Conservation (phyloP, 768 basidiomycete genomes). For the Xanthoconium purpureum region DNA sequence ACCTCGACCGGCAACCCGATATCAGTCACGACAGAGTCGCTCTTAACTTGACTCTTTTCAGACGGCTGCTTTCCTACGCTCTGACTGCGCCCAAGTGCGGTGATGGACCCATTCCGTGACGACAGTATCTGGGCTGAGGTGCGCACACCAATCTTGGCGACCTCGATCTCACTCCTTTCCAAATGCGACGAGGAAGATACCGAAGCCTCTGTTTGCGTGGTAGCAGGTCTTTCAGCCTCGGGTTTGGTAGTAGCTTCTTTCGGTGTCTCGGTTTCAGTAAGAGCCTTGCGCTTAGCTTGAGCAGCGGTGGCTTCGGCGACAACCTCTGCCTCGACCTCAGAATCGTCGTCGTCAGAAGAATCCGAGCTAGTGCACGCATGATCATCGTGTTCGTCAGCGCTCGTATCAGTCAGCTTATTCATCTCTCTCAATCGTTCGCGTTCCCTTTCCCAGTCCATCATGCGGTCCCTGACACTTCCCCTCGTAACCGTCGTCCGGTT, state of each 20-base stretch:
- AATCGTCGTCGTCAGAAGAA: slow-evolving; percentile 29
- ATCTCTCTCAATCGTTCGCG: slow-evolving; percentile 68
- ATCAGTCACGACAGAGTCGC: slow-evolving; percentile 13
- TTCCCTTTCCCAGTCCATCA: slow-evolving; percentile 76
- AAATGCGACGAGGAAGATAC: slow-evolving; percentile 21
- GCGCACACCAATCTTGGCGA: slow-evolving; percentile 29
- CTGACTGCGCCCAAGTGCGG: slow-evolving; percentile 13
- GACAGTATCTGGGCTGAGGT: slow-evolving; percentile 28
- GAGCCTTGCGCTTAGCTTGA: slow-evolving; percentile 2
- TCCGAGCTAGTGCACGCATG: slow-evolving; percentile 17
- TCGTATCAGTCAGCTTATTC: slow-evolving; percentile 56
- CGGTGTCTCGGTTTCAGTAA: not conserved
- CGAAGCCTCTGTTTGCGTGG: slow-evolving; percentile 13
- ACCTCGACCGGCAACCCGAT: slow-evolving; percentile 26
- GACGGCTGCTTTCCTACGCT: slow-evolving; percentile 6
- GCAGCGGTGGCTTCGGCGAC: slow-evolving; percentile 19
- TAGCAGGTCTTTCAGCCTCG: slow-evolving; percentile 7
- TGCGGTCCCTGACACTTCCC: slow-evolving; percentile 51
- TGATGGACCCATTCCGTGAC: slow-evolving; percentile 23
- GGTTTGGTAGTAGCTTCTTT: not conserved
- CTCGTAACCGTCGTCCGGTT: slow-evolving; percentile 16
- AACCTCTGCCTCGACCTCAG: slow-evolving; percentile 26
- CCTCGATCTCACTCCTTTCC: slow-evolving; percentile 30
- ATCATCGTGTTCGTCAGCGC: slow-evolving; percentile 40
- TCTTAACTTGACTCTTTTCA: slow-evolving; percentile 6